Evolutionary conservation across 306 rosid genomes (phyloP), one percentile per base, ranked within the genome.

Genomic region (Rubus idaeus): DNA sequence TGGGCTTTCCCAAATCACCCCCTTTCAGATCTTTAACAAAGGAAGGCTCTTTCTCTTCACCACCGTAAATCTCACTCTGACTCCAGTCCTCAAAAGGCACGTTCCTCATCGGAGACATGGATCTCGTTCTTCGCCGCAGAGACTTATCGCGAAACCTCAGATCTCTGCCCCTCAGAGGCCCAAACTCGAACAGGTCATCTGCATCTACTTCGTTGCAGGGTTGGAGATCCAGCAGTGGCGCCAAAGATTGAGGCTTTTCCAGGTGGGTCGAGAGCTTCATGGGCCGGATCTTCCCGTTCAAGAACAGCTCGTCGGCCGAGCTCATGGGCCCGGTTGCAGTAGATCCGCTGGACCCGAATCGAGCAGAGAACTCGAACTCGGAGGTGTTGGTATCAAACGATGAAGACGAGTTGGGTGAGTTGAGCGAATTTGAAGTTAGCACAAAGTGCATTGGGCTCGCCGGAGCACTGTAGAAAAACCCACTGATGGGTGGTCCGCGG

Each of bases 271-370:
- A 92, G 0, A 91, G 93, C 79, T 91, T 96, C 98, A 96, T 92
- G 51, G 99, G 98, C 6, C 97, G 88, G 93, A 96, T 93, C 98
- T 92, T 86, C 5, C 99, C 99, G 69, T 93, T 91, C 20, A 96
- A 77, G 86, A 93, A 96, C 45, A 96, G 74, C 91, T 96, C 98
- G 51, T 96, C 98, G 0, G 98, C 99, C 0, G 97, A 92, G 81
- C 88, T 93, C 99, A 96, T 96, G 0, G 97, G 86, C 53, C 91
- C 96, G 61, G 89, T 56, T 0, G 60, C 77, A 7, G 58, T 69
- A 0, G 89, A 78, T 60, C 86, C 93, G 50, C 35, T 3, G 7
- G 88, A 75, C 1, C 89, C 91, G 51, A 88, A 89, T 63, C 97
- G 78, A 4, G 96, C 94, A 0, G 98, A 91, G 85, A 96, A 93